These are phyloP conservation scores for Phaffia tasmanica DNA, from an alignment of 768 basidiomycete species.

Conservation along the genomic window DNA sequence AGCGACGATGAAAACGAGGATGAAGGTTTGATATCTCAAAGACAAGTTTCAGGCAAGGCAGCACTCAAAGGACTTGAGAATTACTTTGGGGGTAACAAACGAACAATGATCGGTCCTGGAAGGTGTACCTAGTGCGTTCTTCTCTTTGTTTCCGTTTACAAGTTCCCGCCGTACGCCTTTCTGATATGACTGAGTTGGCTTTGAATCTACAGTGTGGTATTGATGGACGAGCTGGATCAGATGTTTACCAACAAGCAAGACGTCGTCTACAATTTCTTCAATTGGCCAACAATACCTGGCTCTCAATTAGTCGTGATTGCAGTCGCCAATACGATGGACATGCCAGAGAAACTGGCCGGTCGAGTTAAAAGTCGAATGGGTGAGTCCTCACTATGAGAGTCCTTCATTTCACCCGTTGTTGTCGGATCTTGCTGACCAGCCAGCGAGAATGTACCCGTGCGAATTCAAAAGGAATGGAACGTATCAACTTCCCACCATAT, in stretches of 20 bases:
- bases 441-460: not conserved
- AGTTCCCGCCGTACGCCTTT: not conserved
- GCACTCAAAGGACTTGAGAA: slow-evolving; percentile 64
- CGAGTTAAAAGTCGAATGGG: slow-evolving; percentile 68
- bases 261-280: slow-evolving; percentile 98
- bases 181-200: not conserved
- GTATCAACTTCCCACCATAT: slow-evolving; percentile 89
- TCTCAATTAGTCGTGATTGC: slow-evolving; percentile 90
- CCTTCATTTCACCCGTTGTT: not conserved
- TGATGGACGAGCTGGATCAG: slow-evolving; percentile 99
- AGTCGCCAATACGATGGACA: slow-evolving; percentile 95
- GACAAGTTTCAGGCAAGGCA: slow-evolving; percentile 62
- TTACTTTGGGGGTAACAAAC: slow-evolving; percentile 53
- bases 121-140: slow-evolving; percentile 70
- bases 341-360: slow-evolving; percentile 87
- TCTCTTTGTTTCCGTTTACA: not conserved
- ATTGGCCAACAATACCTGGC: slow-evolving; percentile 85
- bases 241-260: slow-evolving; percentile 92
- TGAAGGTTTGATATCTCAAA: slow-evolving; percentile 27
- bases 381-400: not conserved
- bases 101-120: slow-evolving; percentile 52
- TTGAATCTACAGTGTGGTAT: slow-evolving; percentile 55
- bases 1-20: not conserved
- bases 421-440: not conserved
- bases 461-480: slow-evolving; percentile 58